Evolutionary conservation across 495 filamentous ascomycete genomes (phyloP).

Genomic region (Cenococcum geophilum): DNA sequence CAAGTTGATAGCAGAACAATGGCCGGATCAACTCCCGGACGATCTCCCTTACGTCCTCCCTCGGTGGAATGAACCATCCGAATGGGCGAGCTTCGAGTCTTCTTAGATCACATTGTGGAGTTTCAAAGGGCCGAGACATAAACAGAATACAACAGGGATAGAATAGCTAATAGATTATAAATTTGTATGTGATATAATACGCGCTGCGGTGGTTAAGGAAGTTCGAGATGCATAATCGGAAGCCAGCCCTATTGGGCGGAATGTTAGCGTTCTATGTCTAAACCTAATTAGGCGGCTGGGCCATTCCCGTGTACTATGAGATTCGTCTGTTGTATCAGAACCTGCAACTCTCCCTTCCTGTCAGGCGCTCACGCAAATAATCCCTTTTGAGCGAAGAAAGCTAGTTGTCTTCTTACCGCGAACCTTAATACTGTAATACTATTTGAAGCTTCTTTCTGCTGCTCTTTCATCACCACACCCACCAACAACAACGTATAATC

Average conservation of each 20-base stretch:
- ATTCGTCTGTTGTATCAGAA: neutral
- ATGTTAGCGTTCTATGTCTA: no score
- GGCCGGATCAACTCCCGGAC: slow-evolving; percentile 55
- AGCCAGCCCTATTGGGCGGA: no score
- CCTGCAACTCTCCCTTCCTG: neutral
- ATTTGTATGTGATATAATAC: no score
- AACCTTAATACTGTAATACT: neutral
- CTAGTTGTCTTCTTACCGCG: neutral
- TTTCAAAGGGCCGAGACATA: no score
- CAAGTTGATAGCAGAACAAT: slow-evolving; percentile 47
- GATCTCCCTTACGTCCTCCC: slow-evolving; percentile 50
- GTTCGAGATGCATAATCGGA: neutral
- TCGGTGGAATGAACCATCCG: slow-evolving; percentile 40
- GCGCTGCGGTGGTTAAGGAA: neutral
- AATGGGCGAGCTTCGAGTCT: slow-evolving; percentile 18
- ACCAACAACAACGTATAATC: neutral
- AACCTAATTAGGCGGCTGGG: no score
- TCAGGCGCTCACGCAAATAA: neutral
- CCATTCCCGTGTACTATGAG: no score
- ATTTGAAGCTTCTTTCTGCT: neutral
- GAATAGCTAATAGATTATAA: no score
- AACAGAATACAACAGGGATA: no score
- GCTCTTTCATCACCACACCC: neutral
- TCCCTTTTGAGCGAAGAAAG: neutral
- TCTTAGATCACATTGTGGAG: no score